Evolutionary conservation across 2,329 filamentous ascomycete genomes (phyloP).

Genomic region (Knoxdaviesia capensis): DNA sequence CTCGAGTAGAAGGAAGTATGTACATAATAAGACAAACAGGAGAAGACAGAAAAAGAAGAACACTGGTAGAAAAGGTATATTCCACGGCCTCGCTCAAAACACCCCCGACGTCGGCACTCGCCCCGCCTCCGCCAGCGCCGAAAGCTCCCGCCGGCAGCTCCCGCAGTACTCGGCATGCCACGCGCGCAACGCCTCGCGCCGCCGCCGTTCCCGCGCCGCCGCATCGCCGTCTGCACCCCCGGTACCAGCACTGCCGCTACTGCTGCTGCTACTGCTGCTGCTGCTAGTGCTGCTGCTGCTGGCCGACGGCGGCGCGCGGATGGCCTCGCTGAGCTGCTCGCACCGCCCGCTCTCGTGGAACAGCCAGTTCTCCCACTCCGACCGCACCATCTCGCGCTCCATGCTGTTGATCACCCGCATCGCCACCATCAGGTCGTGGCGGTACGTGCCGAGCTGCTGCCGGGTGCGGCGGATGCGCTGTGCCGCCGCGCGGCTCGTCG

Average conservation of each 20-base stretch:
- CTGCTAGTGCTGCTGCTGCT: slow-evolving; percentile 17
- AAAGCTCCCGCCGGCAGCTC: slow-evolving; percentile 29
- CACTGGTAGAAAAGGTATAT: not conserved
- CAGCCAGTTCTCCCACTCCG: slow-evolving; percentile 91
- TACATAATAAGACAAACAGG: not conserved
- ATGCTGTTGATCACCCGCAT: slow-evolving; percentile 78
- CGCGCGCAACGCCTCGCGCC: slow-evolving; percentile 17
- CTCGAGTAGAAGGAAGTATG: not conserved
- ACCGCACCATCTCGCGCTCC: slow-evolving; percentile 65
- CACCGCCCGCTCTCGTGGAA: slow-evolving; percentile 60
- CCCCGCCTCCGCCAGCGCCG: slow-evolving; percentile 10
- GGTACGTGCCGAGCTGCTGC: slow-evolving; percentile 62
- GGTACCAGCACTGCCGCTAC: not conserved
- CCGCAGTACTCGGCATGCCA: slow-evolving; percentile 36
- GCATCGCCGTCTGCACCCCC: slow-evolving; percentile 2
- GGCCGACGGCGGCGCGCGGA: not conserved
- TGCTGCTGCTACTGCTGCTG: slow-evolving; percentile 5
- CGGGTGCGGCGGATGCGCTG: slow-evolving; percentile 58
- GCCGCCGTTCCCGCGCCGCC: slow-evolving; percentile 8
- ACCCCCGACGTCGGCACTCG: not conserved
- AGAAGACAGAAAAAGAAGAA: not conserved
- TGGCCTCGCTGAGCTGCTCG: slow-evolving; percentile 25
- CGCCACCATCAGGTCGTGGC: slow-evolving; percentile 79
- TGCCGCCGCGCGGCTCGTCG: slow-evolving; percentile 31
- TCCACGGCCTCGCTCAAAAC: not conserved